Percentiles rank a stretch among this genome's conserved stretches.
These are phyloP conservation scores for Schwanniomyces yamadae DNA, from an alignment of 805 yeast species.

Conservation along the genomic window DNA sequence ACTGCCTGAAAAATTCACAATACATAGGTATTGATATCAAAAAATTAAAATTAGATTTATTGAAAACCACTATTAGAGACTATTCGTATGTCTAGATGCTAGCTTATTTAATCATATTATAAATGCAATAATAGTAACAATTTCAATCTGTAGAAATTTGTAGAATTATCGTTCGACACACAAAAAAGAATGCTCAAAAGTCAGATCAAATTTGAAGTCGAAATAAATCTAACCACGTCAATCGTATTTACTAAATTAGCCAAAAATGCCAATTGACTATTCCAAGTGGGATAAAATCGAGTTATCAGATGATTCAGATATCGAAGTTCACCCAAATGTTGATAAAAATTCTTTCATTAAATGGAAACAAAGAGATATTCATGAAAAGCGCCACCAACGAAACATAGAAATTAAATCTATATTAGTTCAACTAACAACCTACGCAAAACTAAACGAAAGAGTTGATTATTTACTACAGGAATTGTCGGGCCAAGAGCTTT, in stretches of 20 bases:
- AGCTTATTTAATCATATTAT: too few relatives aligned
- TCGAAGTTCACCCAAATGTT: slow-evolving; percentile 97
- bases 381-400: slow-evolving; percentile 83
- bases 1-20: slow-evolving; percentile 1
- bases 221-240: too few relatives aligned
- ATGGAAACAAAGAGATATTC: slow-evolving; percentile 98
- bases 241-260: background rate
- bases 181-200: too few relatives aligned
- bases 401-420: slow-evolving; percentile 74
- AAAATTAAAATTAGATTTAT: too few relatives aligned
- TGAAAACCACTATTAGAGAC: too few relatives aligned
- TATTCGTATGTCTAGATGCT: too few relatives aligned
- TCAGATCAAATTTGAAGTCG: too few relatives aligned
- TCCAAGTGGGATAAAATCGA: slow-evolving; percentile 98
- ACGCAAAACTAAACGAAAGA: slow-evolving; percentile 66
- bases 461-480: slow-evolving; percentile 60
- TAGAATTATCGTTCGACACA: too few relatives aligned
- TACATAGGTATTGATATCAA: too few relatives aligned
- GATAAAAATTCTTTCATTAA: slow-evolving; percentile 88
- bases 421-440: slow-evolving; percentile 78
- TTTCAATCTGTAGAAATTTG: too few relatives aligned
- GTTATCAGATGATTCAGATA: slow-evolving; percentile 92
- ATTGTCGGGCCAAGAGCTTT: slow-evolving; percentile 40
- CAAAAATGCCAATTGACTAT: slow-evolving; percentile 79
- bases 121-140: too few relatives aligned